Percentiles rank a stretch among this genome's conserved stretches.
Conservation (phyloP, 108 stramenopile species). For the Cyclotella baltica region DNA sequence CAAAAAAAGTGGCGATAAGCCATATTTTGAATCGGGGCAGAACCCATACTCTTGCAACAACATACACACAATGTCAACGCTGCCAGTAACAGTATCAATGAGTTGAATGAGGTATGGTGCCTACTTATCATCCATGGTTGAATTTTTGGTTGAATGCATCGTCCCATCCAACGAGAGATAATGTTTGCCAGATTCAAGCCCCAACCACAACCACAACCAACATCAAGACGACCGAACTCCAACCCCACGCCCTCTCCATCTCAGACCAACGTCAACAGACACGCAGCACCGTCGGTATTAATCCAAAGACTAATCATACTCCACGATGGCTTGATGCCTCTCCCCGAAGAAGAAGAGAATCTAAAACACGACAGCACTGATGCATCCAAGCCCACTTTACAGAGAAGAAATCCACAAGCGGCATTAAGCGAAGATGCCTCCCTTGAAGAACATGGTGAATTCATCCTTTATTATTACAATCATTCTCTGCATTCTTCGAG, state of each 20-base stretch:
- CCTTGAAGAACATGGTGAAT: slow-evolving; percentile 68
- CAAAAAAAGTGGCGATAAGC: no score
- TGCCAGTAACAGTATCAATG: no score
- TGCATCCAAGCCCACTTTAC: neutral
- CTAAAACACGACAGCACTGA: neutral
- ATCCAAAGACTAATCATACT: slow-evolving; percentile 53
- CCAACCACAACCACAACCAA: neutral
- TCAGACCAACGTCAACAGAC: neutral
- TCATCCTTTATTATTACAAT: slow-evolving; percentile 74
- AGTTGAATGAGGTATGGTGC: no score
- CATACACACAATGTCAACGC: no score
- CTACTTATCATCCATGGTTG: neutral
- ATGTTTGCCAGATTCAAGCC: slow-evolving; percentile 19
- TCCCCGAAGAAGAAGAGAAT: neutral
- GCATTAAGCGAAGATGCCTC: slow-evolving; percentile 69
- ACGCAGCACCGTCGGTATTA: slow-evolving; percentile 29
- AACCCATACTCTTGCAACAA: no score
- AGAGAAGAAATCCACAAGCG: slow-evolving; percentile 35
- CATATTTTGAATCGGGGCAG: neutral
- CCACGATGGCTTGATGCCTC: slow-evolving; percentile 53
- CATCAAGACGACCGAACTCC: neutral
- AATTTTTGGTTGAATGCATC: slow-evolving; percentile 3
- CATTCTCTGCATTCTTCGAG: slow-evolving; percentile 31
- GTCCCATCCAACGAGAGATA: slow-evolving; percentile 12
- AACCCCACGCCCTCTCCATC: neutral